Base-by-base conservation (phyloP, 371 early-diverging fungal genomes). In the Dinochytrium kinnereticum region DNA sequence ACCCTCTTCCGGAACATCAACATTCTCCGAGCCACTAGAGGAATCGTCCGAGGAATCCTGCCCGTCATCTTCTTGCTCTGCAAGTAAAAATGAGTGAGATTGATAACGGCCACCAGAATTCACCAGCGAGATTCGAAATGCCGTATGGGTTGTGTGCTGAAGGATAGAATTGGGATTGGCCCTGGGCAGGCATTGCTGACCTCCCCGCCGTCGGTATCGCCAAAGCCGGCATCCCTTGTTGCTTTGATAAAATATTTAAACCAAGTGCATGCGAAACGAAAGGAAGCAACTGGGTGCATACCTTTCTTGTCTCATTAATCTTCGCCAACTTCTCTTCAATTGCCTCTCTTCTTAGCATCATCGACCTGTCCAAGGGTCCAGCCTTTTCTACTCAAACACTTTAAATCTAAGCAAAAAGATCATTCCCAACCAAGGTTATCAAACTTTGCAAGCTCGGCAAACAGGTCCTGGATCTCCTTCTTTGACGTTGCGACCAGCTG, bases 291-390 rank as follows among this genome's bases (percentile, higher is more conserved):
- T n/a, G n/a, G n/a, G n/a, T n/a, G n/a, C 61, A 7, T 7, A 61
- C 61, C 37, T 61, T 61, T 61, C 61, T 17, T 19, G 61, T 5
- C 24, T 61, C 61, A 61, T 61, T 61, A 3, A 61, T 34, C 34
- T 37, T 37, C 34, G 61, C 13, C 10, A 61, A 36, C 26, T 61
- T 61, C 34, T 61, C 61, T 34, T 61, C 61, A 15, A 61, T 3
- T 34, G 61, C 61, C 24, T 61, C 61, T 24, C 37, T 28, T 33
- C 61, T 7, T 36, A 61, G 24, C 7, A 10, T 13, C 37, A 61
- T 21, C 10, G 61, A 28, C 31, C 36, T 31, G 36, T 34, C 36
- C 17, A 61, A 26, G 2, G 61, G 61, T 10, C 34, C 61, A 2
- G 17, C 26, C 36, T 37, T 61, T 37, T 61, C 61, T 61, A 34